A percentile compares a stretch with the other conserved stretches of the same genome.
Evolutionary conservation across 2,329 filamentous ascomycete genomes (phyloP).

Genomic region (Cordyceps javanica): DNA sequence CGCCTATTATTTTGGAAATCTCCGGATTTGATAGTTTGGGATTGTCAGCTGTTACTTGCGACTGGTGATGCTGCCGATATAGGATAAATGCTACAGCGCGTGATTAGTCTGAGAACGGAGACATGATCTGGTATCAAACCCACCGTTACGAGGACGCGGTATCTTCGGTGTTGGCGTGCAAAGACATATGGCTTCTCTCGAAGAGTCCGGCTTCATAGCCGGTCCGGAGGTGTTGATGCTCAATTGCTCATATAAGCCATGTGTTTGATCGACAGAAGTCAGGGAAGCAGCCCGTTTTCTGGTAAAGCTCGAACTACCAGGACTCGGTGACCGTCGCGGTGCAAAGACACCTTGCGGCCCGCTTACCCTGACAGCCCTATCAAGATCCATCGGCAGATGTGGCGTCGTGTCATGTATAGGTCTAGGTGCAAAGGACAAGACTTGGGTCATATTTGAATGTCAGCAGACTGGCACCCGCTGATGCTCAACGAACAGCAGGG

Average conservation of each 20-base stretch:
- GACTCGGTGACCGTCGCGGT: slow-evolving; percentile 13
- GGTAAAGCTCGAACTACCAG: slow-evolving; percentile 13
- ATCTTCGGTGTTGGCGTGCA: slow-evolving; percentile 53
- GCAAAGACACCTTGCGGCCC: slow-evolving; percentile 13
- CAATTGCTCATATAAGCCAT: slow-evolving; percentile 25
- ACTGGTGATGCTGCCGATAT: slow-evolving; percentile 90
- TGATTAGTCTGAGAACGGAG: not conserved
- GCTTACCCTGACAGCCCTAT: slow-evolving; percentile 16
- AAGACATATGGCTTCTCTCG: slow-evolving; percentile 45
- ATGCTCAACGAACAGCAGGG: slow-evolving; percentile 1
- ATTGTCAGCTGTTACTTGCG: slow-evolving; percentile 70
- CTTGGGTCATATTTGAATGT: slow-evolving; percentile 20
- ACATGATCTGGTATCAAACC: slow-evolving; percentile 23
- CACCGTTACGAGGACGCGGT: slow-evolving; percentile 54
- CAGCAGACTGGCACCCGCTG: slow-evolving; percentile 4
- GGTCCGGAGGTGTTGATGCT: slow-evolving; percentile 22
- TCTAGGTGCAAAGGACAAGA: slow-evolving; percentile 20
- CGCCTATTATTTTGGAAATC: slow-evolving; percentile 94
- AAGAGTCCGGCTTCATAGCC: slow-evolving; percentile 24
- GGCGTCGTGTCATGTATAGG: slow-evolving; percentile 19
- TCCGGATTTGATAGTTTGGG: slow-evolving; percentile 92
- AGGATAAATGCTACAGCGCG: slow-evolving; percentile 77
- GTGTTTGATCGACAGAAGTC: slow-evolving; percentile 38
- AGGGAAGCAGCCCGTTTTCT: slow-evolving; percentile 42
- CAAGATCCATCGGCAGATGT: slow-evolving; percentile 19